Conservation (phyloP, 148 eudicot genomes). For the Nepenthes mirabilis region DNA sequence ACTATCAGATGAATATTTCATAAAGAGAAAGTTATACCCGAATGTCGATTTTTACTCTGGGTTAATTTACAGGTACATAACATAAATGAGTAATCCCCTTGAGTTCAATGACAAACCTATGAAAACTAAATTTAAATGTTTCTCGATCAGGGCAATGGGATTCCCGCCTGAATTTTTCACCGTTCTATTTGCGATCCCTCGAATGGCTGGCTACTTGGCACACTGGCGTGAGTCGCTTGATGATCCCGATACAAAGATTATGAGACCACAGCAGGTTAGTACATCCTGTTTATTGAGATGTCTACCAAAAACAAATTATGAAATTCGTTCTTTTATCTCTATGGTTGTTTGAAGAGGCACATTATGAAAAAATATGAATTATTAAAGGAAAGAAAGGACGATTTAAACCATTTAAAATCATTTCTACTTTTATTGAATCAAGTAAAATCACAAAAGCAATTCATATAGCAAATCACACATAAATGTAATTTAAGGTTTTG, state of each 20-base stretch:
- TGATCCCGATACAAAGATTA: constrained; percentile 97
- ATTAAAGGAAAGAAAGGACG: too few relatives aligned
- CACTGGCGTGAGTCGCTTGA: constrained; percentile 99
- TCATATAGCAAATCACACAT: not conserved
- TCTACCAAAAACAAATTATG: not conserved
- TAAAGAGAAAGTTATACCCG: constrained; percentile 89
- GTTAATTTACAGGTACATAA: constrained; percentile 74
- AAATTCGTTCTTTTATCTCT: too few relatives aligned
- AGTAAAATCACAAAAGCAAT: not conserved
- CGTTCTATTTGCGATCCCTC: constrained; percentile 92
- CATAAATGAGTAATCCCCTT: not conserved
- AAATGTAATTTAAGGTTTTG: too few relatives aligned
- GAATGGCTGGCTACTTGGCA: constrained; percentile 96
- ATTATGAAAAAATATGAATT: too few relatives aligned
- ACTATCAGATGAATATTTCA: constrained; percentile 86
- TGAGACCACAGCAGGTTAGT: constrained; percentile 93
- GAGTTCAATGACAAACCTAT: not conserved
- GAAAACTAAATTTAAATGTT: not conserved
- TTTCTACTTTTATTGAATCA: too few relatives aligned
- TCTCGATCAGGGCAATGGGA: constrained; percentile 77
- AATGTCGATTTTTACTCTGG: constrained; percentile 99
- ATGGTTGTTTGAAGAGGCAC: too few relatives aligned
- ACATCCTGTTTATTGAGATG: not conserved
- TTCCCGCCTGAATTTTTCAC: constrained; percentile 95
- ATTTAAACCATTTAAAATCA: too few relatives aligned